Percentiles rank a stretch among this genome's conserved stretches.
Conservation (phyloP, 306 rosid species). For the Vachellia pachyceras region DNA sequence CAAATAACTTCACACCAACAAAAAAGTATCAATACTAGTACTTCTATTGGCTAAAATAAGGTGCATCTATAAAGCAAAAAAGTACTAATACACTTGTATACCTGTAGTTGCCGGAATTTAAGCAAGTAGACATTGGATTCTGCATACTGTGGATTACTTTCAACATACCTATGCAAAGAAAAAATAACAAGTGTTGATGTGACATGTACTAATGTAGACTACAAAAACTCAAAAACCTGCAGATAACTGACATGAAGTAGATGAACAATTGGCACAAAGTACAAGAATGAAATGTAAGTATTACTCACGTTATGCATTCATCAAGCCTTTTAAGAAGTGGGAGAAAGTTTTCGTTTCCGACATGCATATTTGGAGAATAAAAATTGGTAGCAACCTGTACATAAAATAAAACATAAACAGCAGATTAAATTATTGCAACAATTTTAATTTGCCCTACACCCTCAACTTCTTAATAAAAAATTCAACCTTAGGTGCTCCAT, state of each 20-base stretch:
- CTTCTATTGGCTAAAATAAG: too few relatives aligned
- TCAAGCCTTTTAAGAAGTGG: conserved; percentile 94
- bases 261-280: conserved; percentile 18
- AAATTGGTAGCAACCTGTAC: conserved; percentile 87
- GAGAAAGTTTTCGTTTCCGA: conserved; percentile 84
- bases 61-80: conserved; percentile 20
- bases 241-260: conserved; percentile 11
- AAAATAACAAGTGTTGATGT: conserved; percentile 22
- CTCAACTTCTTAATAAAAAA: conserved; percentile 32
- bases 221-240: conserved; percentile 28
- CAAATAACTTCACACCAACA: conserved; percentile 22
- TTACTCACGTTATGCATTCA: conserved; percentile 95
- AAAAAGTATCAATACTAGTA: conserved; percentile 9
- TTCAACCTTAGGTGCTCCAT: not conserved
- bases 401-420: conserved; percentile 36
- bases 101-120: conserved; percentile 98
- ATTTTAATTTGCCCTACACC: conserved; percentile 15
- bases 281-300: conserved; percentile 31
- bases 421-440: conserved; percentile 12
- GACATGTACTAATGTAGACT: conserved; percentile 4
- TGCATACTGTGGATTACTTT: conserved; percentile 91
- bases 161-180: conserved; percentile 73
- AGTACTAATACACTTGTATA: conserved; percentile 35
- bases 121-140: conserved; percentile 97
- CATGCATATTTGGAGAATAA: conserved; percentile 92